Base-by-base conservation (phyloP, 2,329 filamentous ascomycete genomes). In the Aspergillus costaricaensis region DNA sequence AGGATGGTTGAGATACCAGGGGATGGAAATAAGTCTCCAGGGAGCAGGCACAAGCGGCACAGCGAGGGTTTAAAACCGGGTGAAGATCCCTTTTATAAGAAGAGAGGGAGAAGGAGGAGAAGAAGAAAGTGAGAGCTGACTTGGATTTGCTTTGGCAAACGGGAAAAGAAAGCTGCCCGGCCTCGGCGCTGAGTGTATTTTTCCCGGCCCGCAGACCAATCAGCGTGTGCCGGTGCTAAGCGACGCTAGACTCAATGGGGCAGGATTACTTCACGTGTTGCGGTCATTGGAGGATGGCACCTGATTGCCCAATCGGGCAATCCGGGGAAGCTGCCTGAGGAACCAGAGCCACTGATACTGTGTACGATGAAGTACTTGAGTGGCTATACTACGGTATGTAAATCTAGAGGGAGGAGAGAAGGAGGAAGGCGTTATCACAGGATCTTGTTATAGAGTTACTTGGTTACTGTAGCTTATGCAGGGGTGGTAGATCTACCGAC, bases 211-310 rank as follows among this genome's bases (percentile, higher is more conserved):
- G 17, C 14, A 38, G 50, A 39, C 65, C 66, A 68, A 68, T 68
- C 64, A 68, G 39, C 48, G 41, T n/a, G 4, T n/a, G 12, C 50
- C 56, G 59, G 47, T 59, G 59, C 60, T 66, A 66, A 65, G 61
- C 63, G 60, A 58, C 41, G 38, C 62, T 63, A 66, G 53, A 36
- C 62, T 27, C 0, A 3, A 41, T 61, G 17, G 2, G 27, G 51
- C 5, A 39, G 38, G 25, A 15, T 21, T 49, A 36, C 55, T 58
- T 68, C 66, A 68, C 66, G 66, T 67, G 66, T 52, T 17, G 32
- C 23, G 43, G 63, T 57, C 64, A 66, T 67, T 65, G 62, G 64
- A 38, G 57, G 51, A n/a, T 7, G 9, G 39, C 25, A 39, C 41
- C 27, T 30, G n/a, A 44, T 55, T 23, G 21, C 36, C 23, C 3